A percentile compares a stretch with the other conserved stretches of the same genome.
These are phyloP conservation scores for Lentinula edodes DNA, from an alignment of 768 basidiomycete species.

Conservation along the genomic window DNA sequence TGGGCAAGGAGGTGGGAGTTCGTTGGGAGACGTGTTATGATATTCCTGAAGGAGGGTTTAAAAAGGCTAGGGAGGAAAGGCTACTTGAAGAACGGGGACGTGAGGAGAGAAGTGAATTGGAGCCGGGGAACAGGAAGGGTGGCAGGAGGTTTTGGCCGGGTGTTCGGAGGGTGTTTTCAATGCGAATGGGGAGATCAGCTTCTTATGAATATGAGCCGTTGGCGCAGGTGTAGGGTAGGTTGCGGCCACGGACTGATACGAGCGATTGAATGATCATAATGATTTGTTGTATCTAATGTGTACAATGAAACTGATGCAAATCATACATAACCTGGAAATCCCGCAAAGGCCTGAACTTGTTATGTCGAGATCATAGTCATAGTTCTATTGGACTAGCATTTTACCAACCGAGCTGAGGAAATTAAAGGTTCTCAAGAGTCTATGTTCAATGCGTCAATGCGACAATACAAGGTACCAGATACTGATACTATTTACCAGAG, in stretches of 20 bases:
- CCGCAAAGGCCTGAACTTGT: too few relatives aligned
- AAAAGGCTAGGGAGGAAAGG: conserved; percentile 60
- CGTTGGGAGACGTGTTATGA: conserved; percentile 89
- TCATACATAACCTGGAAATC: not conserved
- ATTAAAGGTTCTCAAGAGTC: not conserved
- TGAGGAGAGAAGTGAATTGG: not conserved
- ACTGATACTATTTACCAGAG: too few relatives aligned
- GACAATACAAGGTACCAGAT: too few relatives aligned
- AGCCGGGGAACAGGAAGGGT: not conserved
- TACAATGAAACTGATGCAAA: not conserved
- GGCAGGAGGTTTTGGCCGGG: not conserved
- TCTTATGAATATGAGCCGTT: conserved; percentile 3
- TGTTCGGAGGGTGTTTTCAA: not conserved
- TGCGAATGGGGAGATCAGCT: not conserved
- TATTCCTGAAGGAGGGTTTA: conserved; percentile 81
- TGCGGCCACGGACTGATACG: not conserved
- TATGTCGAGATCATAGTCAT: not conserved
- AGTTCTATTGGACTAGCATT: not conserved
- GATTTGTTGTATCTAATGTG: not conserved
- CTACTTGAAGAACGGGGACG: conserved; percentile 54
- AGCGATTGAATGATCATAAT: not conserved
- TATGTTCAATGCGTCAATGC: too few relatives aligned
- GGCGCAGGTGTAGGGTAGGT: not conserved
- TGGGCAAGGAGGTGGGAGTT: conserved; percentile 79
- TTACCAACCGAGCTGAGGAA: conserved; percentile 6